Evolutionary conservation across 371 early-diverging fungal genomes (phyloP).

Genomic region (Mortierella sp.): DNA sequence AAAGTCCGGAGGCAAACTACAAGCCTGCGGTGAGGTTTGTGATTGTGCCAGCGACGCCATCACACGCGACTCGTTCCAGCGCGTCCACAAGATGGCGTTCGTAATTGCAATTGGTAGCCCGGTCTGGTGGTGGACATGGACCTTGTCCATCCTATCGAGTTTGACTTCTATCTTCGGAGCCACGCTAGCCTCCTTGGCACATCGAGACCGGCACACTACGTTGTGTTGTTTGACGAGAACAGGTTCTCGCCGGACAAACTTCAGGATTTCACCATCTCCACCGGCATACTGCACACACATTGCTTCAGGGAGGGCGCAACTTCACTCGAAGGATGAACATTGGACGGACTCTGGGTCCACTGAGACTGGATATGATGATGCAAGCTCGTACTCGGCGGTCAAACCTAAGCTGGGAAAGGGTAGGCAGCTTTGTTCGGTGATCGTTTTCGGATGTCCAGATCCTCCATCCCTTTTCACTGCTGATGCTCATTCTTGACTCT

Average conservation of each 20-base stretch:
- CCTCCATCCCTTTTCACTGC: background rate
- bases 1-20: conserved; percentile 33
- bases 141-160: conserved; percentile 85
- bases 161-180: conserved; percentile 90
- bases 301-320: conserved; percentile 78
- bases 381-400: conserved; percentile 4
- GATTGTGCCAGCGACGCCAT: conserved; percentile 78
- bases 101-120: conserved; percentile 69
- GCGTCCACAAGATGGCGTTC: conserved; percentile 43
- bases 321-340: conserved; percentile 57
- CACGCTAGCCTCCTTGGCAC: conserved; percentile 88
- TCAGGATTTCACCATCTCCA: conserved; percentile 74
- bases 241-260: conserved; percentile 70
- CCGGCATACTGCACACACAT: conserved; percentile 91
- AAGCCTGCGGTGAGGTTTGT: conserved; percentile 65
- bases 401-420: conserved; percentile 12
- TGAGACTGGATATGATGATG: background rate
- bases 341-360: conserved; percentile 17
- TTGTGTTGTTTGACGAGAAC: conserved; percentile 81
- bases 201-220: conserved; percentile 85
- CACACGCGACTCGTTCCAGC: conserved; percentile 67
- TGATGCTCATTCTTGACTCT: background rate
- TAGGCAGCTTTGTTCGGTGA: background rate
- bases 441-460: background rate
- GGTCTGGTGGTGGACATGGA: conserved; percentile 93